A percentile compares a stretch with the other conserved stretches of the same genome.
Evolutionary conservation across 148 eudicot genomes (phyloP).

Genomic region (Gaultheria prostrata): DNA sequence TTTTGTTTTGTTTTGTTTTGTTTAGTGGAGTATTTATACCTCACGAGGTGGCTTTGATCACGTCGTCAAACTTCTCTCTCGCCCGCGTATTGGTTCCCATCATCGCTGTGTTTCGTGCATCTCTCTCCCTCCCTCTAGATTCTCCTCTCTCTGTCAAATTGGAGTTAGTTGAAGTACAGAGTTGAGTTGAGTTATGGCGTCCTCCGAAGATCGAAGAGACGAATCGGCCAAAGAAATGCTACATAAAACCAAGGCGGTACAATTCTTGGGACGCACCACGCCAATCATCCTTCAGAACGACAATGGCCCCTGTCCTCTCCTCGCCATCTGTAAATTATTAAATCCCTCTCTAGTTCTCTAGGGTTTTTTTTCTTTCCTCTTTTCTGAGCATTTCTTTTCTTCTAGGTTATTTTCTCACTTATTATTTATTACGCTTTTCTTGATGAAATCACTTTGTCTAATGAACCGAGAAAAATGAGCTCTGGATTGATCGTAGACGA

Average conservation of each 20-base stretch:
- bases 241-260: constrained; percentile 68
- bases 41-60: no score
- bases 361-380: constrained; percentile 35
- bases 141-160: no score
- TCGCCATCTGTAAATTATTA: constrained; percentile 66
- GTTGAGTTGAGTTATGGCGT: constrained; percentile 28
- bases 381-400: background rate
- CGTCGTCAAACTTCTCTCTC: background rate
- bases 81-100: background rate
- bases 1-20: no score
- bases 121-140: background rate
- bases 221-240: constrained; percentile 41
- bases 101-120: background rate
- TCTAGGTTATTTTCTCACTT: no score
- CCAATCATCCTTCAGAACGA: constrained; percentile 90
- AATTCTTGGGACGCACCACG: constrained; percentile 62
- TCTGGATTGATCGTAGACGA: background rate
- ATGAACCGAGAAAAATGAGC: no score
- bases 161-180: constrained; percentile 1
- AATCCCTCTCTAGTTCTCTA: constrained; percentile 22
- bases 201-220: constrained; percentile 32
- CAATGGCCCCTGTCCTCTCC: constrained; percentile 98
- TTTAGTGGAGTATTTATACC: no score
- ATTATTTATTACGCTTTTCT: no score
- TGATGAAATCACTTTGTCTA: no score